A percentile compares a stretch with the other conserved stretches of the same genome.
phyloP scores from a whole-genome alignment of 75 land plant species.

The Larix kaempferi region DNA sequence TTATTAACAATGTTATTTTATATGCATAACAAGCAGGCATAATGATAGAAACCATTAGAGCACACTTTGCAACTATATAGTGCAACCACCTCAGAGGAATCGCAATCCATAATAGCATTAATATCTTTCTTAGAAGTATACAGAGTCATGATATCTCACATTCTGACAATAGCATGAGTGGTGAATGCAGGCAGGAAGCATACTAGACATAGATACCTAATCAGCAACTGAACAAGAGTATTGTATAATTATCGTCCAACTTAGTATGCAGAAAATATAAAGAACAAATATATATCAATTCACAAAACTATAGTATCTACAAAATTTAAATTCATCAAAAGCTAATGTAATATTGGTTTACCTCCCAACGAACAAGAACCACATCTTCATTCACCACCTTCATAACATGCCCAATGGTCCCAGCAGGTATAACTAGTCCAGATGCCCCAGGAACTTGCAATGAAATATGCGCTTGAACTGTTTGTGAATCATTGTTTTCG shows the following conservation, averaged over 20 bases:
- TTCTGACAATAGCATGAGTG: neutral
- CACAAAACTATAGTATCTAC: neutral
- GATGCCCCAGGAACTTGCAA: conserved; percentile 66
- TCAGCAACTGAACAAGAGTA: neutral
- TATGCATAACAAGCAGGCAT: neutral
- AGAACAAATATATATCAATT: neutral
- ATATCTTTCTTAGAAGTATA: neutral
- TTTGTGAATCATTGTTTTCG: conserved; percentile 34
- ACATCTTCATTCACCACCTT: conserved; percentile 47
- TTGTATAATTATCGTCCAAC: neutral
- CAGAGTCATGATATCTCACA: neutral
- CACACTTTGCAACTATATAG: neutral
- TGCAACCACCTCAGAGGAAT: neutral
- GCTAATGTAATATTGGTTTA: conserved; percentile 14
- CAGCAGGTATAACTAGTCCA: conserved; percentile 63
- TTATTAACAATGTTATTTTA: too few species aligned
- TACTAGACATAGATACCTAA: neutral
- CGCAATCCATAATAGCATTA: neutral
- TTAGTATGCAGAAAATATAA: neutral
- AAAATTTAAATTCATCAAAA: neutral
- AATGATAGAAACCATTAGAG: neutral
- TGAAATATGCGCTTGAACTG: conserved; percentile 40
- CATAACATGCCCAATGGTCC: conserved; percentile 58
- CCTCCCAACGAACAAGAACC: conserved; percentile 89
- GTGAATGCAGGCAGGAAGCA: neutral